These are phyloP conservation scores for Prinsepia uniflora DNA, from an alignment of 306 rosid species.

Conservation along the genomic window DNA sequence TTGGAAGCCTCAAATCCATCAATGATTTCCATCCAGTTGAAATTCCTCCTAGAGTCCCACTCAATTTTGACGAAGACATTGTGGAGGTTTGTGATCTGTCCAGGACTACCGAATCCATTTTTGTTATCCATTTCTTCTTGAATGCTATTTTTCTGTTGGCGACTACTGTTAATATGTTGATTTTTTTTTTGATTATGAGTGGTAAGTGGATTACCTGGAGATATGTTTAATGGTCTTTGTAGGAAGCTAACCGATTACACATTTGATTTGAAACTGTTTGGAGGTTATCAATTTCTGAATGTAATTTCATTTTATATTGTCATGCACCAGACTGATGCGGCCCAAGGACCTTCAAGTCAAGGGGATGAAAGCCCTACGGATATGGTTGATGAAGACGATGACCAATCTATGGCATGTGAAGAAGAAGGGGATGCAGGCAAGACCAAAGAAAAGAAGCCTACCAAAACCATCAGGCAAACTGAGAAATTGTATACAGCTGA, in stretches of 20 bases:
- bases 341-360: constrained; percentile 34
- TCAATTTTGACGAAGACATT: constrained; percentile 54
- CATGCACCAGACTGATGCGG: constrained; percentile 39
- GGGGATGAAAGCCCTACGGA: constrained; percentile 29
- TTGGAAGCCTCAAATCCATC: constrained; percentile 81
- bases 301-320: constrained; percentile 3
- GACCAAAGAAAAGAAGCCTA: constrained; percentile 42
- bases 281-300: background rate
- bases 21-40: constrained; percentile 74
- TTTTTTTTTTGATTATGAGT: background rate
- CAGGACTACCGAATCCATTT: background rate
- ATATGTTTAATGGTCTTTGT: background rate
- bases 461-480: constrained; percentile 53
- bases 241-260: background rate
- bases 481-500: constrained; percentile 72
- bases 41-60: constrained; percentile 70
- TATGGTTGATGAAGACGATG: constrained; percentile 37
- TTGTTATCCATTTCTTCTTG: background rate
- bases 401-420: constrained; percentile 43
- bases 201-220: background rate
- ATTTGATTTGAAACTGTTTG: background rate
- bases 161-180: background rate
- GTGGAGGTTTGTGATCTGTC: constrained; percentile 47
- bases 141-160: background rate
- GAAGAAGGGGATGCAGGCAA: constrained; percentile 34